Conservation (phyloP, 139 green algal species). For the Chlorella sp. region DNA sequence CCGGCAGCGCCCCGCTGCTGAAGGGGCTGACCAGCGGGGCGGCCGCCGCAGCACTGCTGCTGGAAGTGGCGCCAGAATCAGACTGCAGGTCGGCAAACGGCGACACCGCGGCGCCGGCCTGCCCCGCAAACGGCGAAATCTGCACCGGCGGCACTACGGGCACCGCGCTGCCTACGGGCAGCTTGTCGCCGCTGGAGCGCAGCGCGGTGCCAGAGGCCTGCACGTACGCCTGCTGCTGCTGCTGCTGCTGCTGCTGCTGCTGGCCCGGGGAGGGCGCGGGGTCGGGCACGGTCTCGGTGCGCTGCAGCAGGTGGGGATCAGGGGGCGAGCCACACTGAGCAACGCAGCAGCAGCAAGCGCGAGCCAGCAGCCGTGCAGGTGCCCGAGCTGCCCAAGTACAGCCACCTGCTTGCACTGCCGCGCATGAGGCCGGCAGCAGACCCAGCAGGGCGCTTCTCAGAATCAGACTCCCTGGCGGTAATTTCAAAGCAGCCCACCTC, state of each 20-base stretch:
- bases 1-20: conserved; percentile 27
- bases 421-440: no score
- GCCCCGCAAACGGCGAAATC: not conserved
- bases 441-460: no score
- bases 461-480: no score
- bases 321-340: not conserved
- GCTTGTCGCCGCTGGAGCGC: conserved; percentile 10
- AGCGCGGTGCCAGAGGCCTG: conserved; percentile 1
- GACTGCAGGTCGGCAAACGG: conserved; percentile 16
- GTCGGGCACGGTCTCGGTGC: conserved; percentile 11
- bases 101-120: not conserved
- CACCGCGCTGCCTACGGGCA: not conserved
- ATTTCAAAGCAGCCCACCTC: not conserved
- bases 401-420: no score
- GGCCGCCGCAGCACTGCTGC: not conserved
- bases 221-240: no score
- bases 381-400: no score
- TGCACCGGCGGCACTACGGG: not conserved
- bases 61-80: no score
- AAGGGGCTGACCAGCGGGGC: conserved; percentile 29
- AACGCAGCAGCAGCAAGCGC: not conserved
- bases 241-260: not conserved
- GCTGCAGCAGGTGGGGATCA: conserved; percentile 8
- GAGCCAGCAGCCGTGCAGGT: no score
- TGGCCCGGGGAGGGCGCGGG: not conserved